These are phyloP conservation scores for Sicyos baderoa DNA, from an alignment of 306 rosid genomes.

Conservation along the genomic window DNA sequence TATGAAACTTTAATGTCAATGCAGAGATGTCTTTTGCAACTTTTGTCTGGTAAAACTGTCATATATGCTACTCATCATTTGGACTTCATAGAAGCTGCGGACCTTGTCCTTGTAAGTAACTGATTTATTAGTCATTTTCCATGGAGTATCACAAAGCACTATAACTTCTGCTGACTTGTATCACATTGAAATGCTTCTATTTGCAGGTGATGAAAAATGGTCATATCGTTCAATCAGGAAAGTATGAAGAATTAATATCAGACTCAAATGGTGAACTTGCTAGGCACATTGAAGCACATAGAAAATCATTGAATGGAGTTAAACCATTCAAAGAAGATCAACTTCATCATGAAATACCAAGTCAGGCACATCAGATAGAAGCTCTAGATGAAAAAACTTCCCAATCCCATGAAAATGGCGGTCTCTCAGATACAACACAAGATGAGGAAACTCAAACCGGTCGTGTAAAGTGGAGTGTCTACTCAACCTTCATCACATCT, in stretches of 20 bases:
- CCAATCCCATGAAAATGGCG: constrained; percentile 27
- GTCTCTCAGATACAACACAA: constrained; percentile 30
- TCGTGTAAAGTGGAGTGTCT: constrained; percentile 78
- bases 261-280: constrained; percentile 53
- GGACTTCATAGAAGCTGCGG: constrained; percentile 80
- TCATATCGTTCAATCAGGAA: constrained; percentile 56
- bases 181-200: constrained; percentile 1
- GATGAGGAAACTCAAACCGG: constrained; percentile 78
- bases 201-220: constrained; percentile 75
- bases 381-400: constrained; percentile 37
- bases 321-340: constrained; percentile 37
- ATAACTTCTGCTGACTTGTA: constrained; percentile 6
- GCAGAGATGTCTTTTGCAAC: constrained; percentile 82
- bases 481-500: constrained; percentile 62
- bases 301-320: constrained; percentile 54
- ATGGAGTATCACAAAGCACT: background rate
- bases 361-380: constrained; percentile 43
- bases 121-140: constrained; percentile 2
- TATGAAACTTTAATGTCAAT: constrained; percentile 20
- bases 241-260: constrained; percentile 52
- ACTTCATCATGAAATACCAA: constrained; percentile 27
- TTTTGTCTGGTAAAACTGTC: constrained; percentile 66
- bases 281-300: constrained; percentile 73
- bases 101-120: constrained; percentile 55
- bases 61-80: constrained; percentile 83